Evolutionary conservation across 176 grass and related monocot genomes (phyloP).

Genomic region (Dactylis glomerata): DNA sequence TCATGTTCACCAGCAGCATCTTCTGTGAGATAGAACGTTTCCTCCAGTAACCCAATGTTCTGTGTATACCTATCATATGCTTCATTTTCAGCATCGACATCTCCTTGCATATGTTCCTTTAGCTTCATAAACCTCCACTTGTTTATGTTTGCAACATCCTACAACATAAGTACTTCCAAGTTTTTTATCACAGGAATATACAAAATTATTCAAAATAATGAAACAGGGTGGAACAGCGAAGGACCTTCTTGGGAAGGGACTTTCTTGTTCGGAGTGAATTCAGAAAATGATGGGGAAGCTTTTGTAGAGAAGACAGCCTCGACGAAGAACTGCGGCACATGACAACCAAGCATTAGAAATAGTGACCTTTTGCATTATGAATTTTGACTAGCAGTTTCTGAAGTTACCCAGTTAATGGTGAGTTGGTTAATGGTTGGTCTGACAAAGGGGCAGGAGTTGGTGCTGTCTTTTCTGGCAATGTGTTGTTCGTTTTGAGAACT

Average conservation of each 20-base stretch:
- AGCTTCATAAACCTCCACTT: constrained; percentile 87
- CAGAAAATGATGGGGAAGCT: constrained; percentile 73
- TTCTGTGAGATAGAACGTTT: constrained; percentile 57
- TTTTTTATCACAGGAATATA: background rate
- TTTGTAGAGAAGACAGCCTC: constrained; percentile 58
- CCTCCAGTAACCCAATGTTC: constrained; percentile 72
- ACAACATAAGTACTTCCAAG: background rate
- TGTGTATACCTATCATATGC: constrained; percentile 78
- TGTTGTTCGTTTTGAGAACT: constrained; percentile 85
- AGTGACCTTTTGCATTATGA: background rate
- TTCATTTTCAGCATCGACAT: constrained; percentile 85
- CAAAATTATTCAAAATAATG: constrained; percentile 5
- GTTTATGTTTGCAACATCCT: constrained; percentile 64
- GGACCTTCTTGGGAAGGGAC: constrained; percentile 67
- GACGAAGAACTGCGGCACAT: constrained; percentile 49
- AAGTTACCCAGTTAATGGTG: constrained; percentile 51
- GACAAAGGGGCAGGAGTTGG: constrained; percentile 33
- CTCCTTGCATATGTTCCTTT: constrained; percentile 75
- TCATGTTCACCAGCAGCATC: constrained; percentile 27
- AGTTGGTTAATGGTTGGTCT: constrained; percentile 60
- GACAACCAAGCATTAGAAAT: constrained; percentile 26
- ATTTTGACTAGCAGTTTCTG: background rate
- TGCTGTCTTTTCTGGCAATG: constrained; percentile 72
- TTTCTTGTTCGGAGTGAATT: constrained; percentile 70
- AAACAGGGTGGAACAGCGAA: background rate